Conservation (phyloP, 2,329 filamentous ascomycete genomes). For the Ilyonectria sp. region DNA sequence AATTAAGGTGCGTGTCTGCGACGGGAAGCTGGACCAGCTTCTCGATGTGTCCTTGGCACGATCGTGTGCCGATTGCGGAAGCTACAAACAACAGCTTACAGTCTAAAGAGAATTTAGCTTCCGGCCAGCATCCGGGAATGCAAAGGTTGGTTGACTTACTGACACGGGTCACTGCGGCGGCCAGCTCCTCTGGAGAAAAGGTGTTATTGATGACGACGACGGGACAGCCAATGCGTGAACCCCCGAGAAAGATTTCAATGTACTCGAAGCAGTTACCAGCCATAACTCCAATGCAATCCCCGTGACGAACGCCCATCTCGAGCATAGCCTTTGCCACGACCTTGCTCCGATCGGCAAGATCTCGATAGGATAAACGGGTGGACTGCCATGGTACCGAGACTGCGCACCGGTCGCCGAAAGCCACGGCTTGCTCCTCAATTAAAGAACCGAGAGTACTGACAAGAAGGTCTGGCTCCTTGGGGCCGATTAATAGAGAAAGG, state of each 20-base stretch:
- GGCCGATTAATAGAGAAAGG: slow-evolving; percentile 1
- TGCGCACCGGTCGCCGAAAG: slow-evolving; percentile 3
- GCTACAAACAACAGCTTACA: slow-evolving; percentile 28
- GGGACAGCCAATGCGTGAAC: slow-evolving; percentile 18
- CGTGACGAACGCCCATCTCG: slow-evolving; percentile 6
- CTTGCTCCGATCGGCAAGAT: slow-evolving; percentile 22
- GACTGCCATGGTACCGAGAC: slow-evolving; percentile 24
- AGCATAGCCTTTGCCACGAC: slow-evolving; percentile 34
- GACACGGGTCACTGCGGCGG: slow-evolving; percentile 10
- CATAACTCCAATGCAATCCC: slow-evolving; percentile 29
- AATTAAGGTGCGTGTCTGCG: not conserved
- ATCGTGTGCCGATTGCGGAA: slow-evolving; percentile 11
- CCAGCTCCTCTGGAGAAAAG: slow-evolving; percentile 18
- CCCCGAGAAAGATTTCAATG: slow-evolving; percentile 27
- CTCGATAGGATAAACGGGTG: slow-evolving; percentile 12
- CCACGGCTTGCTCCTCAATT: slow-evolving; percentile 9
- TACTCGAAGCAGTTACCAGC: slow-evolving; percentile 32
- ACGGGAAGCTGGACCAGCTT: slow-evolving; percentile 2
- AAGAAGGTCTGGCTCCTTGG: not conserved
- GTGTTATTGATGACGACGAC: slow-evolving; percentile 31
- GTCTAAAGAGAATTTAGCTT: not conserved
- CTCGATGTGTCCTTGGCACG: slow-evolving; percentile 5
- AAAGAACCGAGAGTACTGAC: slow-evolving; percentile 10
- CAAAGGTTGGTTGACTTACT: not conserved
- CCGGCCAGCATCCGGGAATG: rapidly evolving